These are phyloP conservation scores for Auxenochlorella pyrenoidosa DNA, from an alignment of 139 green algal species.

Conservation along the genomic window DNA sequence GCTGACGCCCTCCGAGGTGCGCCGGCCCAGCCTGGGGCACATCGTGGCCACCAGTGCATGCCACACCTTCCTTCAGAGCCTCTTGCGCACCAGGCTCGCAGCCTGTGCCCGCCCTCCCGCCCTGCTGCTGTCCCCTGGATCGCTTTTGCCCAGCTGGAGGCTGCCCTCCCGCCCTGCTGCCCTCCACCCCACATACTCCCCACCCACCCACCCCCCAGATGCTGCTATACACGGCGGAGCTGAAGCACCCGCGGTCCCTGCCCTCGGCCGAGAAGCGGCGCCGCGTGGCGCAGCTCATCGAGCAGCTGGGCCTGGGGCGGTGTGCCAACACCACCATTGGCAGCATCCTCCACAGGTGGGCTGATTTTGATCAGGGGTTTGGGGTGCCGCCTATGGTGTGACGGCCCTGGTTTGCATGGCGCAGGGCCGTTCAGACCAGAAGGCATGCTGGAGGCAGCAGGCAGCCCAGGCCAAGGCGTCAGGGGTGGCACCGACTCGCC, in stretches of 20 bases:
- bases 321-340: conserved; percentile 41
- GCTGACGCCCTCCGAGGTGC: conserved; percentile 49
- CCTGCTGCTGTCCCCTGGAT: too few species aligned
- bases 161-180: too few species aligned
- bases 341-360: background rate
- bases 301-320: conserved; percentile 21
- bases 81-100: too few species aligned
- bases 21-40: background rate
- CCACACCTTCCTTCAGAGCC: too few species aligned
- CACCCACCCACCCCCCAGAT: conserved; percentile 52
- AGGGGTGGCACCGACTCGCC: too few species aligned
- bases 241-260: conserved; percentile 69
- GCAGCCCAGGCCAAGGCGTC: too few species aligned
- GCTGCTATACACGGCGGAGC: conserved; percentile 87
- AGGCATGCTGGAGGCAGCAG: too few species aligned
- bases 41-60: too few species aligned
- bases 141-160: too few species aligned
- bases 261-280: conserved; percentile 52
- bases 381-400: background rate
- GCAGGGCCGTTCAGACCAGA: too few species aligned
- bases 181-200: background rate
- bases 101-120: too few species aligned
- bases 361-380: background rate
- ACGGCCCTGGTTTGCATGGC: background rate
- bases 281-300: conserved; percentile 33